These are phyloP conservation scores for Aspergillus sergii DNA, from an alignment of 2,329 filamentous ascomycete species.

Conservation along the genomic window DNA sequence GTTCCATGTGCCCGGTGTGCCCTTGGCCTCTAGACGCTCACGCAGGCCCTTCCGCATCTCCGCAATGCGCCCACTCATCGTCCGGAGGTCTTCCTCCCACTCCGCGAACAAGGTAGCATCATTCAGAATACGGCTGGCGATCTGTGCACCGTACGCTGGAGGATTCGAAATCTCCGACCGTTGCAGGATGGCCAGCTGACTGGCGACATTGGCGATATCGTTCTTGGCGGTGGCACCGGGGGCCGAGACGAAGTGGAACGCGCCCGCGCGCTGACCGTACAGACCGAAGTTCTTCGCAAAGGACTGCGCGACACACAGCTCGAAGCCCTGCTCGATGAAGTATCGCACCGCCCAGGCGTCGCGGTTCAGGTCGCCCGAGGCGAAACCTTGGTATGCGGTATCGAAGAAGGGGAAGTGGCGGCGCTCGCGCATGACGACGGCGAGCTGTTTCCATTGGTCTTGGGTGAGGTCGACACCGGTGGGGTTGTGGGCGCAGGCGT, in stretches of 20 bases:
- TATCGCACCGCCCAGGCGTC: slow-evolving; percentile 93
- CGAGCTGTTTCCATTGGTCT: slow-evolving; percentile 93
- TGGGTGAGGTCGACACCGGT: slow-evolving; percentile 93
- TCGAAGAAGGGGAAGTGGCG: slow-evolving; percentile 98
- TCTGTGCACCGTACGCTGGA: slow-evolving; percentile 88
- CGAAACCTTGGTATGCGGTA: slow-evolving; percentile 96
- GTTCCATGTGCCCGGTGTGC: slow-evolving; percentile 89
- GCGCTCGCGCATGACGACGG: slow-evolving; percentile 72
- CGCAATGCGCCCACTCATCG: slow-evolving; percentile 95
- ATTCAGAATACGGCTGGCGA: slow-evolving; percentile 83
- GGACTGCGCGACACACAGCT: slow-evolving; percentile 61
- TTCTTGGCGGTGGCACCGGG: slow-evolving; percentile 68
- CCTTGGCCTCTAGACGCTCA: slow-evolving; percentile 77
- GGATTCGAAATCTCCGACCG: slow-evolving; percentile 97
- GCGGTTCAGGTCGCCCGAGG: slow-evolving; percentile 80
- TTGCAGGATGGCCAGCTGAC: slow-evolving; percentile 90
- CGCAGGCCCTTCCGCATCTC: slow-evolving; percentile 82
- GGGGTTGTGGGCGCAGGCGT: slow-evolving; percentile 97
- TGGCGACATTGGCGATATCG: slow-evolving; percentile 68
- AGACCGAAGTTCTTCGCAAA: slow-evolving; percentile 74
- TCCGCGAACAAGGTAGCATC: slow-evolving; percentile 78
- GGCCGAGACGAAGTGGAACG: slow-evolving; percentile 88
- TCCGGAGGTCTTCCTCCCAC: slow-evolving; percentile 89
- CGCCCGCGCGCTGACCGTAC: slow-evolving; percentile 93
- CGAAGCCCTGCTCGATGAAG: slow-evolving; percentile 91